Evolutionary conservation across 495 filamentous ascomycete species (phyloP), one percentile per base, ranked within the genome.

Genomic region (Penicillium goetzii): DNA sequence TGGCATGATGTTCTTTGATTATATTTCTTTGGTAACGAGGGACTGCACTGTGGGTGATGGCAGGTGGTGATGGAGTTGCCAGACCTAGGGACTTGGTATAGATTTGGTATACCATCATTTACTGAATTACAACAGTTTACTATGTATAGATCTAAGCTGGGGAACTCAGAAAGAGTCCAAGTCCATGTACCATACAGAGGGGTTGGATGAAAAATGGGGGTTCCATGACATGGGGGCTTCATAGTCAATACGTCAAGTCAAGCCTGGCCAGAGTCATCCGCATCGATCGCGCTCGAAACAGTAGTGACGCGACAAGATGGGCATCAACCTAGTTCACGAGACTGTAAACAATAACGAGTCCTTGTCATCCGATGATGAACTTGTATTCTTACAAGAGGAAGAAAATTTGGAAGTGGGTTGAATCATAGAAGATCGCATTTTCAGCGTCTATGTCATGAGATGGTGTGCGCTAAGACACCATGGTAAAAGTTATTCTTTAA

Each of bases 371-470:
- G 30, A 32, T 36, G 12, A 1, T 36, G 3, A 2, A 36, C 10
- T 36, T 14, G 8, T 36, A 1, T 3, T 11, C 10, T 12, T 36
- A 36, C 34, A 14, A 40, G 2, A 51, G 28, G 25, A n/a, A 26
- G 15, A 28, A 30, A 15, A 23, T 17, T 50, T 52, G 47, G 30
- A 41, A 63, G 54, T 56, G 51, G 54, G 50, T 64, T 68, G 63
- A 70, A 66, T 68, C 61, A 66, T 72, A 69, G 68, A 63, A 68
- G 65, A 73, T 64, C 71, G 74, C 66, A 71, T 72, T 78, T 77
- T 74, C 58, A 67, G 72, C 70, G 70, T 76, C 72, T 75, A 72
- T 77, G 75, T 72, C 77, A 78, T 78, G 74, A 74, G 67, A 64
- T 75, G 75, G 68, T 71, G 71, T 68, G 59, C 71, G 68, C 67